phyloP scores from a whole-genome alignment of 2,329 filamentous ascomycete species.

The Pleoardoris graminearum region DNA sequence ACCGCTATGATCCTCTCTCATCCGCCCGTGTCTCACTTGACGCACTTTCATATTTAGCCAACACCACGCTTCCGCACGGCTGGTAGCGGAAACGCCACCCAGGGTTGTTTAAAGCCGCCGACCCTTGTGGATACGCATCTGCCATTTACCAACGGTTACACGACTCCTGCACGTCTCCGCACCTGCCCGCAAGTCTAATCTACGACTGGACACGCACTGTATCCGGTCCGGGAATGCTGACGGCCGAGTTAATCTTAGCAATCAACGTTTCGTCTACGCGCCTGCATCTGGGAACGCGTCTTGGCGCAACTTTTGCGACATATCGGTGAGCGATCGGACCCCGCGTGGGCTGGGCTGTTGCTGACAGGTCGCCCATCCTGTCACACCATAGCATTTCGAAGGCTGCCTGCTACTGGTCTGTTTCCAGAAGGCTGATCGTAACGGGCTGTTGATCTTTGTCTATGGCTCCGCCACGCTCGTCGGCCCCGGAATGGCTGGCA shows the following conservation, averaged over 20 bases:
- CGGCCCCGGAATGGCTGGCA: too few species aligned
- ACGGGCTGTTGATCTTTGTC: too few species aligned
- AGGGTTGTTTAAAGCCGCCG: constrained; percentile 12
- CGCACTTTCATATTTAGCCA: constrained; percentile 18
- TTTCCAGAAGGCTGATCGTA: not conserved
- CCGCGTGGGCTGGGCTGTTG: constrained; percentile 24
- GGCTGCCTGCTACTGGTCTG: not conserved
- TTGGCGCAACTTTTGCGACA: constrained; percentile 24
- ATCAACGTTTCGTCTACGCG: constrained; percentile 31
- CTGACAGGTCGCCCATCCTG: constrained; percentile 13
- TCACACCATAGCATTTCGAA: not conserved
- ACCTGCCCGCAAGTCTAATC: constrained; percentile 26
- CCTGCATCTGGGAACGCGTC: constrained; percentile 23
- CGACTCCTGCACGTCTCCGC: constrained; percentile 27
- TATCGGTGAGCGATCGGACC: constrained; percentile 28
- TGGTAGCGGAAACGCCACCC: constrained; percentile 13
- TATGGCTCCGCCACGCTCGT: not conserved
- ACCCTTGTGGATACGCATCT: constrained; percentile 10
- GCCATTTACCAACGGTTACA: constrained; percentile 28
- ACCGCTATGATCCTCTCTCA: not conserved
- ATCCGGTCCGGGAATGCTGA: constrained; percentile 18
- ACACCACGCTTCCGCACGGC: constrained; percentile 12
- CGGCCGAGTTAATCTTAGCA: constrained; percentile 24
- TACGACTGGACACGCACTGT: constrained; percentile 21
- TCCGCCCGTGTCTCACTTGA: constrained; percentile 10